phyloP scores from a whole-genome alignment of 768 basidiomycete species.

The Leucocoprinus sp. region DNA sequence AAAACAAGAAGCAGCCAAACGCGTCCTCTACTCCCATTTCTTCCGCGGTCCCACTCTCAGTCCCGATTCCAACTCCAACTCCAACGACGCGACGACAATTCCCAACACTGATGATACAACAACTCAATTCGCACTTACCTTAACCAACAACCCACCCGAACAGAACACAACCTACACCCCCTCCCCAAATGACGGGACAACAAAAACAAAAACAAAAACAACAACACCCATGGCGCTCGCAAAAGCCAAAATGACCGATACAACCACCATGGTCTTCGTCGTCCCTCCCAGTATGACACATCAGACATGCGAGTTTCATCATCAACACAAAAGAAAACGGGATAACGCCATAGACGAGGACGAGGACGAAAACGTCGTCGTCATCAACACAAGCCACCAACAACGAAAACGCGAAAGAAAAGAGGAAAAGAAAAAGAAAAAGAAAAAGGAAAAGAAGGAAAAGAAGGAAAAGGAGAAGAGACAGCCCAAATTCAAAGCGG shows the following conservation, averaged over 20 bases:
- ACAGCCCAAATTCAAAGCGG: no score
- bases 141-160: conserved; percentile 8
- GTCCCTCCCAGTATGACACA: background rate
- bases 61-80: conserved; percentile 25
- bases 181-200: conserved; percentile 3
- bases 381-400: no score
- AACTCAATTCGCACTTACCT: no score
- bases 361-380: conserved; percentile 1
- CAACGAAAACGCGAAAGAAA: conserved; percentile 6
- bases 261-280: background rate
- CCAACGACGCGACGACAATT: no score
- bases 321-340: conserved; percentile 11
- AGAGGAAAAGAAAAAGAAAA: conserved; percentile 9
- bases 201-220: conserved; percentile 12
- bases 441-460: conserved; percentile 1
- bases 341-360: background rate
- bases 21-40: conserved; percentile 72
- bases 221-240: conserved; percentile 14
- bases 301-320: background rate
- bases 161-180: background rate
- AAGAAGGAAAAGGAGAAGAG: conserved; percentile 10
- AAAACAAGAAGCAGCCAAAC: conserved; percentile 72
- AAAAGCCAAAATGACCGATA: conserved; percentile 8
- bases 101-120: no score
- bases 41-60: conserved; percentile 69